Evolutionary conservation across 164 flowering plant genomes (phyloP).

Genomic region (Litsea cubeba): DNA sequence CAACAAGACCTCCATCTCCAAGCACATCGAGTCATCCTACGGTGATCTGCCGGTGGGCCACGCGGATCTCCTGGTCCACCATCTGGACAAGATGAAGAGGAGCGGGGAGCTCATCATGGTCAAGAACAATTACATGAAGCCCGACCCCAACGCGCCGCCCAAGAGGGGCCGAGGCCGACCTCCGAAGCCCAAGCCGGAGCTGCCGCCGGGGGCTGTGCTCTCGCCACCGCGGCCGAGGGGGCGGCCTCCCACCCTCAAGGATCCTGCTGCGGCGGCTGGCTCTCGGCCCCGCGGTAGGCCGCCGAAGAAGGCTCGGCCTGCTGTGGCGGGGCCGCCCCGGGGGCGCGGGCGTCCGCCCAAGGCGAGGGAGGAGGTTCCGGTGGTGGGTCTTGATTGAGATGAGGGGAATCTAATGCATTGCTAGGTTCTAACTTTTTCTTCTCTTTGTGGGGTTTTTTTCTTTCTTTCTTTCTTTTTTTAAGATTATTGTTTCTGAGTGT

Average conservation of each 20-base stretch:
- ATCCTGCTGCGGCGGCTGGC: constrained; percentile 30
- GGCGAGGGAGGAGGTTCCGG: constrained; percentile 24
- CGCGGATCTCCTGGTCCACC: constrained; percentile 47
- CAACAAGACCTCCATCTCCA: constrained; percentile 59
- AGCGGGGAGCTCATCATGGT: constrained; percentile 55
- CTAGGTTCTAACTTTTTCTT: neutral
- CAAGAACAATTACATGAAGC: constrained; percentile 75
- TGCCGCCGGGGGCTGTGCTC: constrained; percentile 24
- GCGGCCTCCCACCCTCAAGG: constrained; percentile 57
- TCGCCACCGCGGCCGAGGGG: constrained; percentile 53
- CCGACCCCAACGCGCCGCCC: constrained; percentile 61
- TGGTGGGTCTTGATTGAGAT: constrained; percentile 25
- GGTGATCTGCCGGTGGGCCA: constrained; percentile 59
- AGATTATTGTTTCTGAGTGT: neutral
- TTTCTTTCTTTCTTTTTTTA: constrained; percentile 4
- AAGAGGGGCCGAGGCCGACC: constrained; percentile 88
- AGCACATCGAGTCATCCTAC: constrained; percentile 58
- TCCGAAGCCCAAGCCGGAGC: constrained; percentile 59
- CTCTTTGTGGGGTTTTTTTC: neutral
- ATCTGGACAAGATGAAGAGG: constrained; percentile 58
- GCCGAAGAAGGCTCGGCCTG: constrained; percentile 46
- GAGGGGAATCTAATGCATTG: constrained; percentile 1
- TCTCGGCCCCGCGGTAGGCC: constrained; percentile 57
- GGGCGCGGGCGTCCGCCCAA: constrained; percentile 66
- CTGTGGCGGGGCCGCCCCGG: constrained; percentile 15